Conservation (phyloP, 371 early-diverging fungal genomes). For the Mortierella sp. region DNA sequence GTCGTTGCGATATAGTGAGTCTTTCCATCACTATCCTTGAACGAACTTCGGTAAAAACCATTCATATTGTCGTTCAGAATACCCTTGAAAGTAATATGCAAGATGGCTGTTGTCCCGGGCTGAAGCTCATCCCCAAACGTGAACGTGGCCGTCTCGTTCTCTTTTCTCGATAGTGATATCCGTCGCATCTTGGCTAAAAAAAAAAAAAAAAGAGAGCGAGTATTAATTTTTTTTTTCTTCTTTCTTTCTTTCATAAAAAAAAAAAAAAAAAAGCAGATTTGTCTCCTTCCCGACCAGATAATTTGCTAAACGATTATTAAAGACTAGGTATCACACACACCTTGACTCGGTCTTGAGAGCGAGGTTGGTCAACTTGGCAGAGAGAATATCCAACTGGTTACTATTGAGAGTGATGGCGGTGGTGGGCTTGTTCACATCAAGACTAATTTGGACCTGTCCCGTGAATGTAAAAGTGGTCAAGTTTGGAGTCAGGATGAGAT, state of each 20-base stretch:
- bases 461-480: slow-evolving; percentile 72
- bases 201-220: not conserved
- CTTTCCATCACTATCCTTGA: slow-evolving; percentile 78
- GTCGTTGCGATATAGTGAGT: slow-evolving; percentile 85
- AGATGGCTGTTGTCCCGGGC: slow-evolving; percentile 72
- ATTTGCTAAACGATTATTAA: not conserved
- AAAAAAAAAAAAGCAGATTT: not conserved
- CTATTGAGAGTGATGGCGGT: slow-evolving; percentile 71
- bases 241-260: no score
- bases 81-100: slow-evolving; percentile 79
- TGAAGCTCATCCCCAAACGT: slow-evolving; percentile 73
- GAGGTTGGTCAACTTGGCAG: slow-evolving; percentile 59
- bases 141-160: slow-evolving; percentile 77
- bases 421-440: slow-evolving; percentile 71
- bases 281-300: no score
- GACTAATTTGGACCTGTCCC: slow-evolving; percentile 71
- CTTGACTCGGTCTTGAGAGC: slow-evolving; percentile 67
- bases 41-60: slow-evolving; percentile 89
- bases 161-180: slow-evolving; percentile 71
- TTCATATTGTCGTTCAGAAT: slow-evolving; percentile 87
- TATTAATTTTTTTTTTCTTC: no score
- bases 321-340: slow-evolving; percentile 41
- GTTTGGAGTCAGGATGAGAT: slow-evolving; percentile 73
- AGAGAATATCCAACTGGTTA: slow-evolving; percentile 63
- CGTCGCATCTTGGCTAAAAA: slow-evolving; percentile 69